Percentiles rank a stretch among this genome's conserved stretches.
These are phyloP conservation scores for Diplodia scrobiculata DNA, from an alignment of 2,329 filamentous ascomycete genomes.

Conservation along the genomic window DNA sequence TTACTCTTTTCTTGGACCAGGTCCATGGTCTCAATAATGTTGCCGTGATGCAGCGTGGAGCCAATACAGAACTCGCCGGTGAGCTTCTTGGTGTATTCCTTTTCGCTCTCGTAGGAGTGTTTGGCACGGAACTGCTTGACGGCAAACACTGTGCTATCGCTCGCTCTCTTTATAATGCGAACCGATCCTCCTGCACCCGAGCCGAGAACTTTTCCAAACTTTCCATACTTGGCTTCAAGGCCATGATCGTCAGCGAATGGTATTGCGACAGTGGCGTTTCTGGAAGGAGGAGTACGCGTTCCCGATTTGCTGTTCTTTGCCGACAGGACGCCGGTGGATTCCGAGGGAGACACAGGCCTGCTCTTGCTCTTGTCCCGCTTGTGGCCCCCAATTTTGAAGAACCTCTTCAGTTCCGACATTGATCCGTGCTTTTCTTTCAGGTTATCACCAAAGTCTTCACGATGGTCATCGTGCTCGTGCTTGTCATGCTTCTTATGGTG, in stretches of 20 bases:
- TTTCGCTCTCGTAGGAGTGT: conserved; percentile 89
- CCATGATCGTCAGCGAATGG: conserved; percentile 96
- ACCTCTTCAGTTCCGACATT: conserved; percentile 94
- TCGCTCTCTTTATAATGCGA: conserved; percentile 87
- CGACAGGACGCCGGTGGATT: conserved; percentile 48
- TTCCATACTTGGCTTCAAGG: conserved; percentile 87
- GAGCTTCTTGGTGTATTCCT: conserved; percentile 96
- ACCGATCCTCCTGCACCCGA: conserved; percentile 95
- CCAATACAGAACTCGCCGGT: conserved; percentile 98
- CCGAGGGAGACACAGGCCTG: conserved; percentile 60
- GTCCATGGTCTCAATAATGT: conserved; percentile 96
- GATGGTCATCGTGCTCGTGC: conserved; percentile 49
- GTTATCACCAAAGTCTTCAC: conserved; percentile 47
- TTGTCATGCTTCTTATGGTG: conserved; percentile 53
- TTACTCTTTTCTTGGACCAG: conserved; percentile 91
- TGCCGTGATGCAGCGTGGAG: conserved; percentile 93
- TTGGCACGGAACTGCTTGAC: conserved; percentile 95
- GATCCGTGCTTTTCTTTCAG: conserved; percentile 61
- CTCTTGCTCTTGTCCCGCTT: conserved; percentile 61
- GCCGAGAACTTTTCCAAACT: conserved; percentile 89
- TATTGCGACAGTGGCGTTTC: conserved; percentile 48
- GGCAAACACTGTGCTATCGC: conserved; percentile 90
- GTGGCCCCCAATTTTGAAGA: conserved; percentile 78
- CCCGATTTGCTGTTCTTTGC: conserved; percentile 50
- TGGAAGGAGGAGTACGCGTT: conserved; percentile 44